Conservation (phyloP, 352 stramenopile genomes). For the Thalassiosira oceanica region DNA sequence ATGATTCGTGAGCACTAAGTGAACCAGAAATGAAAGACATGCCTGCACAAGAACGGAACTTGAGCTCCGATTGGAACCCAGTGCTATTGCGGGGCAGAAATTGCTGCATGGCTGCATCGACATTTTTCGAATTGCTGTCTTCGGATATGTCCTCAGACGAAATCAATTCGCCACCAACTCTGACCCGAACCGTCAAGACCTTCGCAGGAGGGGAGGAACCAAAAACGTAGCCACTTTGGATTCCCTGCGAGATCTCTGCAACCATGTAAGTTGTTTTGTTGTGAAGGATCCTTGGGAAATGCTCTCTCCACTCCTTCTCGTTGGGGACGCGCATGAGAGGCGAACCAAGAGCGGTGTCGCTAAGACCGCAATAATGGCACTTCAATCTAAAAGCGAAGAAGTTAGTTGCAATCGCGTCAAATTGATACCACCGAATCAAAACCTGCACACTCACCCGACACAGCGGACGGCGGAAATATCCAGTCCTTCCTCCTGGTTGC, state of each 20-base stretch:
- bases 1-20: constrained; percentile 77
- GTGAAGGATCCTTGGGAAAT: constrained; percentile 60
- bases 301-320: constrained; percentile 75
- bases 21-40: constrained; percentile 75
- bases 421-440: too few relatives aligned
- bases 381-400: too few relatives aligned
- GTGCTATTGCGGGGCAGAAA: constrained; percentile 71
- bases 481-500: constrained; percentile 60
- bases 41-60: constrained; percentile 57
- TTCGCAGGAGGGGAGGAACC: constrained; percentile 11
- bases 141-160: constrained; percentile 44
- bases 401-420: too few relatives aligned
- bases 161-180: constrained; percentile 71
- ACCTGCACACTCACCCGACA: constrained; percentile 39
- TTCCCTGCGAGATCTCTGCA: constrained; percentile 49
- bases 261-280: constrained; percentile 63
- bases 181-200: constrained; percentile 65
- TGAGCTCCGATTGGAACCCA: constrained; percentile 74
- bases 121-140: constrained; percentile 48
- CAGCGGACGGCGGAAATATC: constrained; percentile 59
- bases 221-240: constrained; percentile 9
- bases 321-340: constrained; percentile 75
- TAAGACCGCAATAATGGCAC: constrained; percentile 79
- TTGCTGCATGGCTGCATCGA: constrained; percentile 61
- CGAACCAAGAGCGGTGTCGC: constrained; percentile 71